A percentile compares a stretch with the other conserved stretches of the same genome.
Evolutionary conservation across 164 flowering plant species (phyloP).

Genomic region (grape (Vitis vinifera)): DNA sequence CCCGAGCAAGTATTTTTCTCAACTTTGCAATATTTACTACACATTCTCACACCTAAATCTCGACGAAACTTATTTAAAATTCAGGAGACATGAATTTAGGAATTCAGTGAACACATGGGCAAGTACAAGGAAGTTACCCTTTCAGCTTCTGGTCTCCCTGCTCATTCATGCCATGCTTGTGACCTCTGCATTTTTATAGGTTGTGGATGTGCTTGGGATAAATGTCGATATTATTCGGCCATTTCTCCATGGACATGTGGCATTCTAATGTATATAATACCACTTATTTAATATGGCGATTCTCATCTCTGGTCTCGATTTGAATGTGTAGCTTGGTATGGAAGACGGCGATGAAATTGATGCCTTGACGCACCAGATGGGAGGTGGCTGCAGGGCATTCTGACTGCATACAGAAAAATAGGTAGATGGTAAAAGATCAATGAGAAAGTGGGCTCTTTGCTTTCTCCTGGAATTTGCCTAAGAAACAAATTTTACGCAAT

Average conservation of each 20-base stretch:
- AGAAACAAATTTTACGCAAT: too few species aligned
- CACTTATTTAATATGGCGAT: not conserved
- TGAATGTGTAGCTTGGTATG: conserved; percentile 12
- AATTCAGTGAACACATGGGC: not conserved
- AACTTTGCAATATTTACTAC: not conserved
- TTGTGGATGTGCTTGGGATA: not conserved
- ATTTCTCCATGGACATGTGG: not conserved
- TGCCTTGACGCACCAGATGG: conserved; percentile 13
- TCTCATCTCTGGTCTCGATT: not conserved
- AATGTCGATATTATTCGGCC: not conserved
- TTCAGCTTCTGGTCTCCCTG: not conserved
- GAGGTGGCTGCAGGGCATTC: not conserved
- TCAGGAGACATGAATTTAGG: too few species aligned
- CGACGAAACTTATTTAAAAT: not conserved
- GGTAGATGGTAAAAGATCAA: not conserved
- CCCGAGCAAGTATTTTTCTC: not conserved
- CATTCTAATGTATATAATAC: not conserved
- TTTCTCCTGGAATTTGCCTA: too few species aligned
- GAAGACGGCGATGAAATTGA: conserved; percentile 20
- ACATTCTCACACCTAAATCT: not conserved
- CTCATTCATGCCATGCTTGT: not conserved
- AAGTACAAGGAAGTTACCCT: not conserved
- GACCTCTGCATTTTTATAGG: too few species aligned
- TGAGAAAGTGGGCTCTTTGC: too few species aligned
- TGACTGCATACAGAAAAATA: not conserved